A percentile compares a stretch with the other conserved stretches of the same genome.
These are phyloP conservation scores for grape (Vitis vinifera) DNA, from an alignment of 164 flowering plant species.

Conservation along the genomic window ASM3070453v1 NC_081811.1:6965001-6965500, in stretches of 20 bases:
- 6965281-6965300: slow-evolving; percentile 70
- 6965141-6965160: no score
- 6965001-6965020: no score
- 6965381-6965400: slow-evolving; percentile 66
- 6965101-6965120: no score
- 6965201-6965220: slow-evolving; percentile 36
- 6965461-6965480: not conserved
- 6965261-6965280: slow-evolving; percentile 70
- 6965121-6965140: no score
- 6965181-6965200: no score
- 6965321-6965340: slow-evolving; percentile 82
- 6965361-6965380: slow-evolving; percentile 88
- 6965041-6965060: no score
- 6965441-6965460: not conserved
- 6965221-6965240: slow-evolving; percentile 57
- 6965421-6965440: not conserved
- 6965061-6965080: no score
- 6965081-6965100: no score
- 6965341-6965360: slow-evolving; percentile 68
- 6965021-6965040: no score
- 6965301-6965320: slow-evolving; percentile 84
- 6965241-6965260: slow-evolving; percentile 81
- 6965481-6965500: no score
- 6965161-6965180: no score
- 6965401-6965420: not conserved